Percentiles rank a stretch among this genome's conserved stretches.
These are phyloP conservation scores for Aureobasidium musti DNA, from an alignment of 2,329 filamentous ascomycete species.

Conservation along the genomic window DNA sequence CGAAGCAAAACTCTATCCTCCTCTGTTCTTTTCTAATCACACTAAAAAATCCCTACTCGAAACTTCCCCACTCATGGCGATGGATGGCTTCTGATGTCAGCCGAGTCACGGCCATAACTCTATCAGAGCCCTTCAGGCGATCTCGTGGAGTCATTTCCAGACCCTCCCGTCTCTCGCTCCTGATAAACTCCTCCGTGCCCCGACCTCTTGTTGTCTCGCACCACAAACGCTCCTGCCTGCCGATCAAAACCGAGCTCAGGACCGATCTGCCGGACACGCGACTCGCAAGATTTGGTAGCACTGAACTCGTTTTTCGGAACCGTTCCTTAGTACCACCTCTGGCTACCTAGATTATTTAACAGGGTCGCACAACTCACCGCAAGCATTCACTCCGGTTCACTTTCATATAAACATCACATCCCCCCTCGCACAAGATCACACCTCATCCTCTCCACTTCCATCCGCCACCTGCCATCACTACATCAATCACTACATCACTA, in stretches of 20 bases:
- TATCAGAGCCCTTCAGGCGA: constrained; percentile 22
- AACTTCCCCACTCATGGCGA: constrained; percentile 20
- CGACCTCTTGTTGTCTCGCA: constrained; percentile 25
- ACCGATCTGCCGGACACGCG: constrained; percentile 28
- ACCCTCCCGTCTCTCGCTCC: constrained; percentile 12
- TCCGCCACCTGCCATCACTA: background rate
- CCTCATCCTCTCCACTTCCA: background rate
- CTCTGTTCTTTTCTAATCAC: constrained; percentile 14
- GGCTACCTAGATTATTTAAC: constrained; percentile 19
- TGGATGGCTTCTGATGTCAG: constrained; percentile 25
- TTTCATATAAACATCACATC: constrained; percentile 15
- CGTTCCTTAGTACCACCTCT: constrained; percentile 24
- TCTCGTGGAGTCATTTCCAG: constrained; percentile 23
- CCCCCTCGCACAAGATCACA: constrained; percentile 11
- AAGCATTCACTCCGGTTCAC: constrained; percentile 15
- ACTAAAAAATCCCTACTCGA: constrained; percentile 19
- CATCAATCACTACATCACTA: background rate
- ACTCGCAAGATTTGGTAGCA: constrained; percentile 29
- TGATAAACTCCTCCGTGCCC: constrained; percentile 24
- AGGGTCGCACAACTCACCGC: constrained; percentile 29
- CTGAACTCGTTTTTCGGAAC: constrained; percentile 29
- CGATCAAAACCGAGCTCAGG: constrained; percentile 25
- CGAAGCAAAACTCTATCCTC: constrained; percentile 21
- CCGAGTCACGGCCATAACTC: constrained; percentile 20
- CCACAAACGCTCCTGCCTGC: constrained; percentile 20